These are phyloP conservation scores for Salvia rosmarinus DNA, from an alignment of 257 asterid species.

Conservation along the genomic window DNA sequence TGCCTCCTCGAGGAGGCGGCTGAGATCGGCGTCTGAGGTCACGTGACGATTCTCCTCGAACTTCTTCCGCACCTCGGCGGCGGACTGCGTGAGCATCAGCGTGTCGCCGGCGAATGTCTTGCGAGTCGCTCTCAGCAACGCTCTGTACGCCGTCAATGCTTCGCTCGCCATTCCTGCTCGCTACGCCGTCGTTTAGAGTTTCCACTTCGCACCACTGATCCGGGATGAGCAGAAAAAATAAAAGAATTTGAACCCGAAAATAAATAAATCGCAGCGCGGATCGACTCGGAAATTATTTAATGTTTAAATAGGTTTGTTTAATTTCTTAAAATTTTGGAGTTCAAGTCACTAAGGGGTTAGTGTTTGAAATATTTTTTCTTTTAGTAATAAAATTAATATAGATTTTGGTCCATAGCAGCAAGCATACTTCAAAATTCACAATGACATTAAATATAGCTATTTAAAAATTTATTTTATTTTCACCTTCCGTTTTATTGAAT, in stretches of 20 bases:
- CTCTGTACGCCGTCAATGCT: slow-evolving; percentile 76
- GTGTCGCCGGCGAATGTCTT: slow-evolving; percentile 87
- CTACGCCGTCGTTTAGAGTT: slow-evolving; percentile 30
- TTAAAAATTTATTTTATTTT: no score
- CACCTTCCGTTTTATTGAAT: no score
- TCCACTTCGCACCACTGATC: not conserved
- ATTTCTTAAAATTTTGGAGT: no score
- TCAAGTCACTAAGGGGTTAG: no score
- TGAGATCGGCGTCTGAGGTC: slow-evolving; percentile 69
- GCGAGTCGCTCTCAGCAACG: slow-evolving; percentile 80
- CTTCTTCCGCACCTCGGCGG: slow-evolving; percentile 81
- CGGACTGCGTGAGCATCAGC: slow-evolving; percentile 83
- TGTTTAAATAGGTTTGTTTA: no score
- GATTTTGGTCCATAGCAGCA: no score
- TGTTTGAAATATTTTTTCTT: no score
- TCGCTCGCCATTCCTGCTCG: slow-evolving; percentile 59
- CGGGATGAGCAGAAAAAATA: not conserved
- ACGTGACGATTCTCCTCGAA: slow-evolving; percentile 90
- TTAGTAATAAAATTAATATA: no score
- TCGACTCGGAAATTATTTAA: not conserved
- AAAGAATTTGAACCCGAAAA: not conserved
- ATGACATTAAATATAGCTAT: not conserved
- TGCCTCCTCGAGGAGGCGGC: slow-evolving; percentile 77
- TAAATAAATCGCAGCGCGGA: not conserved
- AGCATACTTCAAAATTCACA: no score